Conservation (phyloP, 2,329 filamentous ascomycete species). For the Phialocephala sp. region DNA sequence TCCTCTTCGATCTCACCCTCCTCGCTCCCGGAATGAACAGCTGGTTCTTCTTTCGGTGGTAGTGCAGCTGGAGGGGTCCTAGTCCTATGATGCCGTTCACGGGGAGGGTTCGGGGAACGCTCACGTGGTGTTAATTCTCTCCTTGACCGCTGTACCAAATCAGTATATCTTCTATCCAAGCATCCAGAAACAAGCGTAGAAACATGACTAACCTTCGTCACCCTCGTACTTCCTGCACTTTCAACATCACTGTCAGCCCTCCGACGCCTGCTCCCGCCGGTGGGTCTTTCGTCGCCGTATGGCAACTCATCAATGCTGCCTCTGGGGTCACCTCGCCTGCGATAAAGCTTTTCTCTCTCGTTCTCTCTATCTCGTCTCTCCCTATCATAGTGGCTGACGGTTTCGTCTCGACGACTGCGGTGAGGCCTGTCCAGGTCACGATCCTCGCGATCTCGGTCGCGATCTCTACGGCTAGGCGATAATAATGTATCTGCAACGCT, state of each 20-base stretch:
- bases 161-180: conserved; percentile 19
- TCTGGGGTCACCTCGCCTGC: conserved; percentile 77
- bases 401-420: conserved; percentile 64
- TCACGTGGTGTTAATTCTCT: conserved; percentile 64
- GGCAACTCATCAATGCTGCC: conserved; percentile 87
- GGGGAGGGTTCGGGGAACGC: conserved; percentile 58
- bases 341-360: conserved; percentile 86
- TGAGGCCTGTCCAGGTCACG: conserved; percentile 45
- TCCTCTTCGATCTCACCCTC: conserved; percentile 97
- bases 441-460: conserved; percentile 44
- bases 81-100: conserved; percentile 61
- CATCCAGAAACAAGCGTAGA: neutral
- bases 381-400: conserved; percentile 75
- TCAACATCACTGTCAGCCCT: conserved; percentile 80
- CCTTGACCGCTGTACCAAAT: conserved; percentile 56
- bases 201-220: conserved; percentile 60
- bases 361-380: conserved; percentile 88
- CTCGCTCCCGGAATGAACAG: conserved; percentile 77
- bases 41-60: conserved; percentile 51
- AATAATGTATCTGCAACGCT: conserved; percentile 70
- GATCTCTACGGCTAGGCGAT: conserved; percentile 47
- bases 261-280: conserved; percentile 70
- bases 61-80: conserved; percentile 56
- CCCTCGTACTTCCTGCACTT: conserved; percentile 60
- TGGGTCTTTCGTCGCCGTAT: conserved; percentile 78